Conservation (phyloP, 306 rosid genomes). For the Sicyos baderoa region DNA sequence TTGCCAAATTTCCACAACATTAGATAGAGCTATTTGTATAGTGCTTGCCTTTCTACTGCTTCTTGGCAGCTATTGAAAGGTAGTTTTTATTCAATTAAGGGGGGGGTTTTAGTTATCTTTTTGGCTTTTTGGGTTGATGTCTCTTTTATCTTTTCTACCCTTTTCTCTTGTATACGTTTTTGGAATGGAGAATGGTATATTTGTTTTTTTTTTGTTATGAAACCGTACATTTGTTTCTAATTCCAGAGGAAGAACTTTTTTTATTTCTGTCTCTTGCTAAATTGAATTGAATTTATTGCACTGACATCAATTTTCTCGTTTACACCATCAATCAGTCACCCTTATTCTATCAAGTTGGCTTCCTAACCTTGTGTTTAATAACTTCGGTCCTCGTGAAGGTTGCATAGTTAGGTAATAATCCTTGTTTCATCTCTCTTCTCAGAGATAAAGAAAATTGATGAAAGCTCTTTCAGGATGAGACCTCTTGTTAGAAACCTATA, state of each 20-base stretch:
- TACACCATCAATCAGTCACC: neutral
- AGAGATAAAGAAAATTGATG: neutral
- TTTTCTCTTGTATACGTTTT: neutral
- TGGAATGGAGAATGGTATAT: neutral
- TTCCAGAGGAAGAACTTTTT: neutral
- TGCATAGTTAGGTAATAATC: neutral
- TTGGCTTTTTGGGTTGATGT: neutral
- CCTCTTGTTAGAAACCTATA: neutral
- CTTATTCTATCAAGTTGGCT: neutral
- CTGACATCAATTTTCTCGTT: neutral
- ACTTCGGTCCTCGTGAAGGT: neutral
- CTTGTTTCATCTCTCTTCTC: constrained; percentile 9
- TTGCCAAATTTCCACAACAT: neutral
- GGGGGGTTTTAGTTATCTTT: neutral
- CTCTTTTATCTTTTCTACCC: neutral
- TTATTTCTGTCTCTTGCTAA: neutral
- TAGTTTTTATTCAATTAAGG: neutral
- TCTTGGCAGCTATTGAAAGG: neutral
- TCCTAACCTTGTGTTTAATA: neutral
- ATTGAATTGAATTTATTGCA: neutral
- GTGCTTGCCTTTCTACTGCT: constrained; percentile 5
- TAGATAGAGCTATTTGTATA: neutral
- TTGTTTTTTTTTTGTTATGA: too few species aligned
- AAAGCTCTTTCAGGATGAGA: neutral
- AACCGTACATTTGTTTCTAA: neutral